Evolutionary conservation across 2,329 filamentous ascomycete species (phyloP), one percentile per base, ranked within the genome.

Genomic region (Fusarium siculi): DNA sequence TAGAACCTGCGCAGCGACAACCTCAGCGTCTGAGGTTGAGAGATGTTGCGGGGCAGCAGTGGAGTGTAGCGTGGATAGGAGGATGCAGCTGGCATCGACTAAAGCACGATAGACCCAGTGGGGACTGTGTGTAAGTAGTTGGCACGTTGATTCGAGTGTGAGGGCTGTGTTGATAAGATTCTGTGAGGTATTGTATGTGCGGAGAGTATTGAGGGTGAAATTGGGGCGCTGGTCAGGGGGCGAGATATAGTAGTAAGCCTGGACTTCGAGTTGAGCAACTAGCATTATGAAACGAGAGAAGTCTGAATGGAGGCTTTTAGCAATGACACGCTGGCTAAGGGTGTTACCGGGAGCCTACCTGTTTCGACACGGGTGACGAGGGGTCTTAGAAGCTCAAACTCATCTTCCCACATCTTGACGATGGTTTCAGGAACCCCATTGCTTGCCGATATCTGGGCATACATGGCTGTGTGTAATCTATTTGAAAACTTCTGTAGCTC

Each of bases 401-500:
- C 87, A 46, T 87, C 84, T 74, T 89, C 87, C 74, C 88, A 84
- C 30, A 84, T 79, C 49, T 82, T 81, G 1, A 89, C 84, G 16
- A 86, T 78, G 46, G 85, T 80, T 37, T 87, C 82, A 2, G 86
- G 82, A 5, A 89, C 83, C 5, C 84, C 85, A 16, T 82, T 83
- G 37, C 82, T 81, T 40, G 84, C 84, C 39, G 87, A 83, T 15
- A 88, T 79, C 30, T 83, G 84, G 6, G 85, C 85, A 10, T 81
- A 80, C 79, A 88, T 85, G 23, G 85, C 85, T 58, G 83, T 84
- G 70, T 83, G 84, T 23, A 88, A 79, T 9, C 84, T 83, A 65
- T 88, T 87, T 32, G 84, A 82, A 54, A 88, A 89, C 39, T 84
- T 85, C 57, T 88, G 85, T 23, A 86, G 82, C 60, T 89, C 85